These are phyloP conservation scores for Neurospora tetraspora DNA, from an alignment of 495 filamentous ascomycete species.

Conservation along the genomic window DNA sequence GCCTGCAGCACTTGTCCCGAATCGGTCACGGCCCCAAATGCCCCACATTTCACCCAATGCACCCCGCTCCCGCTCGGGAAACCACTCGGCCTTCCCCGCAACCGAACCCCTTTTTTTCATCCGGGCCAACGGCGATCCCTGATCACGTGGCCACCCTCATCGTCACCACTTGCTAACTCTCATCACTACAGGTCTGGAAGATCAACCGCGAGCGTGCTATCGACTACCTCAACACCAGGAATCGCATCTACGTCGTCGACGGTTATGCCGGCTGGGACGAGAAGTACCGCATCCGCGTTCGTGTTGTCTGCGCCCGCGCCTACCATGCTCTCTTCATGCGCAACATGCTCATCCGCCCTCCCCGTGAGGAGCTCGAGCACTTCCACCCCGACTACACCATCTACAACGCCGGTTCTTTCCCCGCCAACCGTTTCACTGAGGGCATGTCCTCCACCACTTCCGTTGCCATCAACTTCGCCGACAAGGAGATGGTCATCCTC, in stretches of 20 bases:
- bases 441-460: conserved; percentile 91
- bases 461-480: conserved; percentile 71
- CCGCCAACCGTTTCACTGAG: conserved; percentile 93
- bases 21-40: conserved; percentile 11
- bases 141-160: conserved; percentile 17
- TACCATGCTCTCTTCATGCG: conserved; percentile 99
- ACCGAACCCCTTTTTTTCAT: neutral
- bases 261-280: conserved; percentile 97
- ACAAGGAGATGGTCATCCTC: conserved; percentile 87
- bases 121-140: neutral
- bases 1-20: conserved; percentile 4
- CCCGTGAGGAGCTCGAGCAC: conserved; percentile 78
- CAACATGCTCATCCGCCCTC: conserved; percentile 98
- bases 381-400: conserved; percentile 99
- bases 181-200: conserved; percentile 71
- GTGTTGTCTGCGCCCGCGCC: conserved; percentile 94
- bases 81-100: neutral
- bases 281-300: conserved; percentile 95
- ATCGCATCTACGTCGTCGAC: conserved; percentile 97
- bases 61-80: conserved; percentile 26
- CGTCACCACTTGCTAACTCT: conserved; percentile 3
- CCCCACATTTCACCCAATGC: conserved; percentile 17
- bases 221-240: conserved; percentile 97
- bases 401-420: conserved; percentile 98
- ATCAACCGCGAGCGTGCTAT: conserved; percentile 98